Evolutionary conservation across 2,329 filamentous ascomycete genomes (phyloP).

Genomic region (Fusarium sterilihyphosum): DNA sequence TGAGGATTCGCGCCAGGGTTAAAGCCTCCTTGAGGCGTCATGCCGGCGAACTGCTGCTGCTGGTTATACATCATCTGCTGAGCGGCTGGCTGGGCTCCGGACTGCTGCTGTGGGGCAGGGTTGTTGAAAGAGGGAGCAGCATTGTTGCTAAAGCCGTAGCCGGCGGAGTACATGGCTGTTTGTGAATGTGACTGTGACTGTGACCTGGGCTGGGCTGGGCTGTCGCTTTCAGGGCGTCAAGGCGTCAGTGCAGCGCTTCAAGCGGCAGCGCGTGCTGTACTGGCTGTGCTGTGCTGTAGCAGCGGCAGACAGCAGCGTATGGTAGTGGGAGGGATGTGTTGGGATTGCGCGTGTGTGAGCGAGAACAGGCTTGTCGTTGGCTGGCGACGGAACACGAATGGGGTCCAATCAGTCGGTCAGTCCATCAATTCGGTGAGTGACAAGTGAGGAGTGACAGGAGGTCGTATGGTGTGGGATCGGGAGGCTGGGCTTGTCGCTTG

Average conservation of each 20-base stretch:
- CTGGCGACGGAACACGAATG: conserved; percentile 30
- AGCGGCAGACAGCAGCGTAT: conserved; percentile 22
- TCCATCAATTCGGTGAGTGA: conserved; percentile 12
- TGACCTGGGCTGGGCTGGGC: conserved; percentile 1
- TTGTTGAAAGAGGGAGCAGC: conserved; percentile 63
- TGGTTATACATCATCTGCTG: conserved; percentile 69
- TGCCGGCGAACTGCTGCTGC: conserved; percentile 64
- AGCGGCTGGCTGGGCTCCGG: conserved; percentile 52
- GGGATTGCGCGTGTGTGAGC: conserved; percentile 25
- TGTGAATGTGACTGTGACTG: conserved; percentile 6
- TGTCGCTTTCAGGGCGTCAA: conserved; percentile 19
- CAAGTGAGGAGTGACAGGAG: conserved; percentile 12
- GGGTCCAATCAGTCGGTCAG: conserved; percentile 23
- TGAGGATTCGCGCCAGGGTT: conserved; percentile 61
- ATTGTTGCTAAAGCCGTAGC: conserved; percentile 65
- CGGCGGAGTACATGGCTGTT: conserved; percentile 61
- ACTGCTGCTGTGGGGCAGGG: conserved; percentile 51
- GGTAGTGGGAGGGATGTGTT: conserved; percentile 19
- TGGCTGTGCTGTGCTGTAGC: conserved; percentile 7
- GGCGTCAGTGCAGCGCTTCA: conserved; percentile 36
- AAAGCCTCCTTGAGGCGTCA: conserved; percentile 63
- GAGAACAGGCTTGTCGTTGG: conserved; percentile 34
- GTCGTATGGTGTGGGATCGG: conserved; percentile 20
- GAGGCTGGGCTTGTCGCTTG: conserved; percentile 40
- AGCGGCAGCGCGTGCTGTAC: conserved; percentile 29